Evolutionary conservation across 352 stramenopile species (phyloP).

Genomic region (Globisporangium nagaii): DNA sequence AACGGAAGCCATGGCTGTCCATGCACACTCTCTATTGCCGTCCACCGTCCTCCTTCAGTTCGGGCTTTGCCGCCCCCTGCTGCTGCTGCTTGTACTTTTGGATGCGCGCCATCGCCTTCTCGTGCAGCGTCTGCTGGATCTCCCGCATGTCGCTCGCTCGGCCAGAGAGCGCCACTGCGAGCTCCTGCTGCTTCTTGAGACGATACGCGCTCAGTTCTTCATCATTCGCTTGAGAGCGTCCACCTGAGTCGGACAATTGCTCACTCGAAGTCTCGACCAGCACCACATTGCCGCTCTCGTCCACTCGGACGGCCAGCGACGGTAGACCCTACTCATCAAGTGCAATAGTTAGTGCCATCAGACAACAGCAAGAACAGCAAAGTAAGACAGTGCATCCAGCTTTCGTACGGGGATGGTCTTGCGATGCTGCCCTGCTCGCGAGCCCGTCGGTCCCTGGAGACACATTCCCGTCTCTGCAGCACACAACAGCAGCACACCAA

Average conservation of each 20-base stretch:
- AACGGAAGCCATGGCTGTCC: no score
- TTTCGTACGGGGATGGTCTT: slow-evolving; percentile 30
- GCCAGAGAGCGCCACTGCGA: slow-evolving; percentile 32
- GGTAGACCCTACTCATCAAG: slow-evolving; percentile 32
- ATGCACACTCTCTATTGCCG: background rate
- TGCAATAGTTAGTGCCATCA: no score
- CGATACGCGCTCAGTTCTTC: slow-evolving; percentile 32
- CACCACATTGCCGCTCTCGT: slow-evolving; percentile 34
- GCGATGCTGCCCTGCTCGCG: slow-evolving; percentile 12
- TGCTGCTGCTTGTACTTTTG: slow-evolving; percentile 26
- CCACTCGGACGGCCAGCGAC: slow-evolving; percentile 30
- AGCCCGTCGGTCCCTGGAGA: slow-evolving; percentile 42
- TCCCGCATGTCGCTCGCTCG: slow-evolving; percentile 38
- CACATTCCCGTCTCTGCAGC: slow-evolving; percentile 51
- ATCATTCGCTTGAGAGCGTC: background rate
- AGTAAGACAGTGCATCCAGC: slow-evolving; percentile 5
- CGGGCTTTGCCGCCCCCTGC: background rate
- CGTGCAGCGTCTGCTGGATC: slow-evolving; percentile 46
- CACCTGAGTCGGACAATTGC: background rate
- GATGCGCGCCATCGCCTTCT: slow-evolving; percentile 52
- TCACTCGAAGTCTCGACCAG: slow-evolving; percentile 9
- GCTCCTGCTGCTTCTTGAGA: slow-evolving; percentile 30
- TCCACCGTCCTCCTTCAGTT: background rate
- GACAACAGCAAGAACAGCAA: no score
- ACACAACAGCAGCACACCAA: background rate